Base-by-base conservation (phyloP, 2,329 filamentous ascomycete species). In the Amylocarpus encephaloides region DNA sequence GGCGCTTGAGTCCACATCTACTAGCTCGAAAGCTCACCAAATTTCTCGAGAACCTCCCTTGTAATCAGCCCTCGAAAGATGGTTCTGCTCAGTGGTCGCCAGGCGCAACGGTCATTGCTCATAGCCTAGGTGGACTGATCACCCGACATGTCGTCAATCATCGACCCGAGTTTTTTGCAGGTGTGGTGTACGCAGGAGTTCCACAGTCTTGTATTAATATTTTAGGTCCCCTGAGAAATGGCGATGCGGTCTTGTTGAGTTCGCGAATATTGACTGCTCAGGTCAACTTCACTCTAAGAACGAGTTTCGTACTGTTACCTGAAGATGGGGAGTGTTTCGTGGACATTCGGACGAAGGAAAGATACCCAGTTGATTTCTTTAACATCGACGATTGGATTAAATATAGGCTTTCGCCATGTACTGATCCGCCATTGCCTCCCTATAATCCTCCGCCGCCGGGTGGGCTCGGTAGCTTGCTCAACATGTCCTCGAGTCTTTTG, bases 121-220 rank as follows among this genome's bases (percentile, higher is more conserved):
- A 96, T 69, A 93, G 83, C 50, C 74, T 96, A 0, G 91, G 91
- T 6, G 92, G 92, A 0, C 71, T 96, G 16, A 91, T 97, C 54
- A 91, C 88, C 0, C 80, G 91, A 11, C 88, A 95, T 66, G 89
- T 85, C 9, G 85, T 96, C 52, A 96, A 96, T 65, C 77, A 86
- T 59, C 77, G 82, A 13, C 92, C 92, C 0, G 86, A 94, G 4
- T 77, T 97, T 2, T 94, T 96, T 61, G 79, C 85, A 0, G 90
- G 90, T 0, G 87, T 95, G 1, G 67, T 95, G 1, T 97, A 88
- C 63, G 90, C 88, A 1, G 92, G 91, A 7, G 82, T 85, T 1
- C 91, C 91, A 0, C 85, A 92, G 58, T 80, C 86, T 48, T 95
- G 90, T 64, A 82, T 96, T 65, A 96, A 95, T 65, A 93, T 95